phyloP scores from a whole-genome alignment of 768 basidiomycete genomes.

The Pleurotus djamor region DNA sequence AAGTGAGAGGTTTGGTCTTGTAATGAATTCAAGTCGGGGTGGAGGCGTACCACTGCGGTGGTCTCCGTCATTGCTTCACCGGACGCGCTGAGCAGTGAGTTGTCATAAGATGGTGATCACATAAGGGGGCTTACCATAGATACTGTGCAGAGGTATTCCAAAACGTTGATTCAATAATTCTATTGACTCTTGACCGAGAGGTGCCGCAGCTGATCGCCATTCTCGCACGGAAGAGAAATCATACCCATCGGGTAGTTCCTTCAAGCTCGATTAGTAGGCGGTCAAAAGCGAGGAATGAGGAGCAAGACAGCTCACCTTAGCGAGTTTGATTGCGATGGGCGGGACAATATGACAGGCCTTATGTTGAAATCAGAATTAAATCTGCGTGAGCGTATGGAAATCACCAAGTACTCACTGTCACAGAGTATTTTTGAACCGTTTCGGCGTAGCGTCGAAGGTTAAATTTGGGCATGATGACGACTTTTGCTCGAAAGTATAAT shows the following conservation, averaged over 20 bases:
- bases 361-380: neutral
- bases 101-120: neutral
- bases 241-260: neutral
- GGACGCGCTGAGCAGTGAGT: neutral
- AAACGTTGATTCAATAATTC: neutral
- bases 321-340: neutral
- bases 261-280: too few relatives aligned
- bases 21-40: neutral
- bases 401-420: neutral
- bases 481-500: neutral
- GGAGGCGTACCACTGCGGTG: neutral
- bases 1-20: neutral
- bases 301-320: neutral
- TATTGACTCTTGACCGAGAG: neutral
- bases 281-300: neutral
- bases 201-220: slow-evolving; percentile 5
- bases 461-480: neutral
- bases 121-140: neutral
- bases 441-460: neutral
- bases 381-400: neutral
- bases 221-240: neutral
- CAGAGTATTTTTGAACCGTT: neutral
- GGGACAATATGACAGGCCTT: neutral
- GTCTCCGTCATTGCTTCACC: neutral
- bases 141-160: neutral